phyloP scores from a whole-genome alignment of 225 moss, liverwort and hornwort species.

The Antitrichia curtipendula region DNA sequence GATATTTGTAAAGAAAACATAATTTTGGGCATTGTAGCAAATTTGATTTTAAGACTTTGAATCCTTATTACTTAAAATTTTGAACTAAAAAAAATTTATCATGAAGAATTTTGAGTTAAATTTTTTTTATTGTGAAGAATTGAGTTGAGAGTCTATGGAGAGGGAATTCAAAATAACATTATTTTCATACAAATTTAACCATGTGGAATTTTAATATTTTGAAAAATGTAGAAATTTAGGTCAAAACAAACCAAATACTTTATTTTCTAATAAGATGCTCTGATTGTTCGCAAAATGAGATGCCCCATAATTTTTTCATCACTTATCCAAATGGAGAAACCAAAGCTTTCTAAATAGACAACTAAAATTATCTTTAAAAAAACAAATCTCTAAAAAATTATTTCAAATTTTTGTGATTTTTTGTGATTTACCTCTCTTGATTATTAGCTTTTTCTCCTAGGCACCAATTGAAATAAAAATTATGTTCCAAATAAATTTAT shows the following conservation, averaged over 20 bases:
- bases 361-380: neutral
- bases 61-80: neutral
- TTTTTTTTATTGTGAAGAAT: neutral
- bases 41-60: neutral
- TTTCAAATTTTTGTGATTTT: neutral
- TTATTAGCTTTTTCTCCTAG: neutral
- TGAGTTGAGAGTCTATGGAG: neutral
- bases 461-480: neutral
- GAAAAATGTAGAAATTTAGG: neutral
- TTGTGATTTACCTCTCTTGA: accelerated
- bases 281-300: accelerated
- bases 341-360: neutral
- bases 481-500: accelerated
- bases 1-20: neutral
- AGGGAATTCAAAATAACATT: accelerated
- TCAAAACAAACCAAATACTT: neutral
- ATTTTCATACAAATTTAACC: neutral
- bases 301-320: neutral
- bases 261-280: neutral
- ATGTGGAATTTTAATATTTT: neutral
- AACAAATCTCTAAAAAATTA: neutral
- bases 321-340: neutral
- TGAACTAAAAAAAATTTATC: neutral
- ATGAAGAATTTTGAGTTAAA: no score
- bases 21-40: accelerated